Conservation (phyloP, 768 basidiomycete genomes). For the Pulveroboletus ravenelii region DNA sequence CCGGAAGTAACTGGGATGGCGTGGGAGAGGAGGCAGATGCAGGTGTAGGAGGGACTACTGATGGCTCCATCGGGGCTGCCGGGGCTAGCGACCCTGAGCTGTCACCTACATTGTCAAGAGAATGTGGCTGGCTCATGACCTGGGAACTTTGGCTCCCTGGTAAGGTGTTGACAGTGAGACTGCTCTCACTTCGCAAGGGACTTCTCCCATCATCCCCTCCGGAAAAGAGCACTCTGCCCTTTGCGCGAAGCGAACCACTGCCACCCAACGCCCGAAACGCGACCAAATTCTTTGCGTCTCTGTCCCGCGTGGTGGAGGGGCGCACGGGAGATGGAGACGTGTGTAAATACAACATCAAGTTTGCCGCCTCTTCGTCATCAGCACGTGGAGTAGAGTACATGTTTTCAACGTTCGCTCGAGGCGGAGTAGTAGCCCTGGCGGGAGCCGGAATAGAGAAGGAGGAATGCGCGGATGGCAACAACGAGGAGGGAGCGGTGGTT, state of each 20-base stretch:
- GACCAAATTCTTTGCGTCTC: slow-evolving; percentile 47
- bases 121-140: slow-evolving; percentile 14
- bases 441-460: slow-evolving; percentile 28
- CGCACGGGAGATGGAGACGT: slow-evolving; percentile 81
- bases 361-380: slow-evolving; percentile 77
- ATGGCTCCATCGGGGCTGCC: slow-evolving; percentile 28
- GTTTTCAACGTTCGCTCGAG: slow-evolving; percentile 29
- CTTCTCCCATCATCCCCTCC: slow-evolving; percentile 30
- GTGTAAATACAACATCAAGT: slow-evolving; percentile 78
- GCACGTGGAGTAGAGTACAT: slow-evolving; percentile 49
- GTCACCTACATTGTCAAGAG: slow-evolving; percentile 14
- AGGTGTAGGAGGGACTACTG: slow-evolving; percentile 33
- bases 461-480: slow-evolving; percentile 37
- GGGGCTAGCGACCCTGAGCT: slow-evolving; percentile 19
- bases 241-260: slow-evolving; percentile 43
- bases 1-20: slow-evolving; percentile 23
- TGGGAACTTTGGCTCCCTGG: slow-evolving; percentile 27
- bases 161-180: slow-evolving; percentile 21
- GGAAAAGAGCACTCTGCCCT: slow-evolving; percentile 70
- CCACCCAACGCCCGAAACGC: slow-evolving; percentile 56
- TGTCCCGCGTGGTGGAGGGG: slow-evolving; percentile 42
- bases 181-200: slow-evolving; percentile 27
- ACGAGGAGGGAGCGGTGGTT: slow-evolving; percentile 37
- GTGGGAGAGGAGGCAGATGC: slow-evolving; percentile 22
- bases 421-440: slow-evolving; percentile 33